Conservation (phyloP, 2,329 filamentous ascomycete genomes). For the Apiospora arundinis region DNA sequence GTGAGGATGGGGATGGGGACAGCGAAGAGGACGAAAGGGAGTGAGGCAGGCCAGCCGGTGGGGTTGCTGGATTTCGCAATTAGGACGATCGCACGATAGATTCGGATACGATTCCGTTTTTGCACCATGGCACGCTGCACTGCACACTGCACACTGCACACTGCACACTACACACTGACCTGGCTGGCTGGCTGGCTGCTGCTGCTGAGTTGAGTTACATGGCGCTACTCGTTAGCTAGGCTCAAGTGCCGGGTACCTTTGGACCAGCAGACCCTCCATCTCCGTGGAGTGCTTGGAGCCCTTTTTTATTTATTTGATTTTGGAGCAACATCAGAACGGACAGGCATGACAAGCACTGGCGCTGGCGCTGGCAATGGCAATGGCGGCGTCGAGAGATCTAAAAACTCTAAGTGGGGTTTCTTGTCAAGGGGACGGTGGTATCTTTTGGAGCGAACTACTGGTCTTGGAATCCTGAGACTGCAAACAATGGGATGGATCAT, state of each 20-base stretch:
- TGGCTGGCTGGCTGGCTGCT: not conserved
- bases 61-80: slow-evolving; percentile 9
- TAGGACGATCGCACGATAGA: slow-evolving; percentile 17
- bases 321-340: not conserved
- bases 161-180: no score
- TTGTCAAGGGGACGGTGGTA: not conserved
- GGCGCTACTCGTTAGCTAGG: not conserved
- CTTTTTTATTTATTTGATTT: not conserved
- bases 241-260: not conserved
- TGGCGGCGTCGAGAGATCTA: slow-evolving; percentile 7
- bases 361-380: no score
- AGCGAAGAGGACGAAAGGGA: not conserved
- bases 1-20: not conserved
- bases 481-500: slow-evolving; percentile 8
- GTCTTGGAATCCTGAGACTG: slow-evolving; percentile 1
- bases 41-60: not conserved
- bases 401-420: not conserved
- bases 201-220: slow-evolving; percentile 17
- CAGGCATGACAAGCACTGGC: not conserved
- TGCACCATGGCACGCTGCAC: not conserved
- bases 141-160: no score
- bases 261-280: not conserved
- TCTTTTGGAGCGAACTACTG: not conserved
- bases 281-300: not conserved
- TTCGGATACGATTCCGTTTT: slow-evolving; percentile 3